Evolutionary conservation across 176 grass and related monocot genomes (phyloP).

Genomic region (Eleusine coracana): DNA sequence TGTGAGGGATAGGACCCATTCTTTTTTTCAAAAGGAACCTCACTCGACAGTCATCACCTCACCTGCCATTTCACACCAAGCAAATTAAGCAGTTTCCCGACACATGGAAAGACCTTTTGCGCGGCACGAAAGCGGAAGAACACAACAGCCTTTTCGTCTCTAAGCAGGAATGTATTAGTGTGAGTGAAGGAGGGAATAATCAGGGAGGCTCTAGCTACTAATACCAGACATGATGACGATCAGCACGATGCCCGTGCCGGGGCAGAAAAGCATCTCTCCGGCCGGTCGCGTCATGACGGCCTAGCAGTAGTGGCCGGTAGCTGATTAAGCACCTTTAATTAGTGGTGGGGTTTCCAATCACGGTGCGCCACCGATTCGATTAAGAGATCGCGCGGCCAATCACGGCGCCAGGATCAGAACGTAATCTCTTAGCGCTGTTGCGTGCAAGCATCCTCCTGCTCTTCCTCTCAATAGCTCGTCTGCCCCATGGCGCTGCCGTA

Average conservation of each 20-base stretch:
- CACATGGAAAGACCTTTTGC: background rate
- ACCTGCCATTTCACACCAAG: background rate
- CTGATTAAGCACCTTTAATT: slow-evolving; percentile 35
- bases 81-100: background rate
- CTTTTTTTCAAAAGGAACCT: background rate
- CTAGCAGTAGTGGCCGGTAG: background rate
- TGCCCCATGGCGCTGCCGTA: background rate
- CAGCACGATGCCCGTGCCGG: slow-evolving; percentile 4
- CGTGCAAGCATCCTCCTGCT: slow-evolving; percentile 45
- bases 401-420: slow-evolving; percentile 9
- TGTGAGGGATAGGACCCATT: background rate
- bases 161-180: background rate
- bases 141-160: background rate
- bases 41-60: too few relatives aligned
- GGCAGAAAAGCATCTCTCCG: slow-evolving; percentile 26
- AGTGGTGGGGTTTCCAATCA: slow-evolving; percentile 33
- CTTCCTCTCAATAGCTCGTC: too few relatives aligned
- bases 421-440: slow-evolving; percentile 15
- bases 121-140: background rate
- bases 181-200: background rate
- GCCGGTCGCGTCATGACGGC: slow-evolving; percentile 15
- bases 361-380: background rate
- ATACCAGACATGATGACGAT: slow-evolving; percentile 42
- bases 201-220: background rate
- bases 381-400: background rate